Conservation (phyloP, 2,329 filamentous ascomycete species). For the Juglanconis sp. region DNA sequence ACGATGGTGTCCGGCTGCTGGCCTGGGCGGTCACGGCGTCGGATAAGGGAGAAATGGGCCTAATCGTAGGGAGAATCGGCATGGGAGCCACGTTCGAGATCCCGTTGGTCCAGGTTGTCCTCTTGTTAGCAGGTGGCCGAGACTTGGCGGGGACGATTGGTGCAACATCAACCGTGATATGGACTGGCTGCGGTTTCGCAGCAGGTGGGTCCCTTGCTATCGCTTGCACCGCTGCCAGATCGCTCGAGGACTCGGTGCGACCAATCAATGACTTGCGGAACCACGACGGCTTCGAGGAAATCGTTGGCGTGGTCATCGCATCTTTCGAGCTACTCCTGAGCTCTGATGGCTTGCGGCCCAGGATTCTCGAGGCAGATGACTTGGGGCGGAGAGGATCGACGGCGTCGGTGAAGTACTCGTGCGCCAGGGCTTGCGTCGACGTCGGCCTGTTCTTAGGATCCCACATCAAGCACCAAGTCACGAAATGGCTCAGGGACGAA, state of each 20-base stretch:
- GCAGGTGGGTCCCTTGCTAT: slow-evolving; percentile 44
- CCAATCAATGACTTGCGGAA: slow-evolving; percentile 93
- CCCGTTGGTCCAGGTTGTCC: slow-evolving; percentile 90
- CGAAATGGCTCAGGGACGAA: slow-evolving; percentile 79
- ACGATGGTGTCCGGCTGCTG: slow-evolving; percentile 58
- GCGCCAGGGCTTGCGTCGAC: slow-evolving; percentile 86
- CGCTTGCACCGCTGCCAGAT: slow-evolving; percentile 54
- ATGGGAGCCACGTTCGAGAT: slow-evolving; percentile 80
- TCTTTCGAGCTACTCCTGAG: slow-evolving; percentile 68
- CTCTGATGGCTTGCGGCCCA: slow-evolving; percentile 89
- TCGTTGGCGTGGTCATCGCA: slow-evolving; percentile 46
- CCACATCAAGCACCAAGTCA: slow-evolving; percentile 99
- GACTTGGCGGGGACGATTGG: slow-evolving; percentile 32
- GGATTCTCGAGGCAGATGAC: slow-evolving; percentile 77
- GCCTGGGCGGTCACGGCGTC: slow-evolving; percentile 89
- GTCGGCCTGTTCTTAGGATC: slow-evolving; percentile 90
- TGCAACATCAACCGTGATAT: slow-evolving; percentile 41
- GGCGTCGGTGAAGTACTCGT: slow-evolving; percentile 92
- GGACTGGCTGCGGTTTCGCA: slow-evolving; percentile 43
- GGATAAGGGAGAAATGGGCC: slow-evolving; percentile 93
- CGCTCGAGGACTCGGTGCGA: slow-evolving; percentile 59
- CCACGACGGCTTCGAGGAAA: slow-evolving; percentile 87
- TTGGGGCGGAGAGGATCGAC: slow-evolving; percentile 90
- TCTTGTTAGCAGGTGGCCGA: slow-evolving; percentile 65
- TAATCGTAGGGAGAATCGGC: slow-evolving; percentile 91